Base-by-base conservation (phyloP, 2,329 filamentous ascomycete species). In the Ceratocystis smalleyi region DNA sequence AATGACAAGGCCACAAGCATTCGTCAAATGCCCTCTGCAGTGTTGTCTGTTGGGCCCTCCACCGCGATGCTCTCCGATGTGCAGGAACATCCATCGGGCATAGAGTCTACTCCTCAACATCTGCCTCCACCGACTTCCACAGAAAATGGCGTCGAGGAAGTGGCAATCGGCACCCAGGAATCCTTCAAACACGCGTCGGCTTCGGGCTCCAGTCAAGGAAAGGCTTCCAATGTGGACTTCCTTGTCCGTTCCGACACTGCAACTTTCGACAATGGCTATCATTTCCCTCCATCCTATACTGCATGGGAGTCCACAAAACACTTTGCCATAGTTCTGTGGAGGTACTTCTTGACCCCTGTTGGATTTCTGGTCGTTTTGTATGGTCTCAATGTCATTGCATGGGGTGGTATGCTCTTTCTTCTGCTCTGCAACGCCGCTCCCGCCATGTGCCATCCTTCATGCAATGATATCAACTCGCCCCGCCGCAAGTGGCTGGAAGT, bases 391-490 rank as follows among this genome's bases (percentile, higher is more conserved):
- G 81, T 95, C 22, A 83, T 95, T 8, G 91, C 88, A 0, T 95
- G 90, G 90, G 90, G 90, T 62, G 89, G 87, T 65, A 95, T 95
- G 90, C 79, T 95, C 43, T 95, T 95, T 74, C 77, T 95, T 19
- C 78, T 96, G 1, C 82, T 95, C 30, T 87, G 85, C 76, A 89
- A 90, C 70, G 89, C 81, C 22, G 77, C 83, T 1, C 85, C 86
- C 5, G 83, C 83, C 66, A 90, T 90, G 87, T 90, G 89, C 76
- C 72, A 79, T 69, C 85, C 81, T 0, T 77, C 77, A 43, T 92
- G 88, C 75, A 80, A 88, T 71, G 78, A 88, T 68, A 85, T 89
- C 71, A 77, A 89, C 70, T 90, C 87, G 0, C 84, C 88, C 1
- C 83, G 89, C n/a, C 79, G 87, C 22, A 85, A 85, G 66, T 95